Percentiles rank a stretch among this genome's conserved stretches.
phyloP scores from a whole-genome alignment of 129 eudicot genomes.

The Rutidosis leptorrhynchoides region DNA sequence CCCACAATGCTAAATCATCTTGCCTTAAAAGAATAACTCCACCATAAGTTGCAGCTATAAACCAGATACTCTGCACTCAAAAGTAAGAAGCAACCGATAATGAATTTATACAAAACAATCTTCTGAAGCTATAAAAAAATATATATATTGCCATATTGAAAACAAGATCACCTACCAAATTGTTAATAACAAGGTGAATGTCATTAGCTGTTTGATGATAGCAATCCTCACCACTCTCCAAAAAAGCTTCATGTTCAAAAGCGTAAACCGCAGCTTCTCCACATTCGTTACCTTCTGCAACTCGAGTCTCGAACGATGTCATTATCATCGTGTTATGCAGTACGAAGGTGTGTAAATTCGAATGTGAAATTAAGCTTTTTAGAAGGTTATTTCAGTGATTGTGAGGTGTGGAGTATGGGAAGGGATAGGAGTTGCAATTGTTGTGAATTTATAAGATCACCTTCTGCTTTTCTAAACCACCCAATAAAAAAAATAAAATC shows the following conservation, averaged over 20 bases:
- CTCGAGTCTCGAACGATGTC: slow-evolving; percentile 13
- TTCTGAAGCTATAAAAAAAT: not conserved
- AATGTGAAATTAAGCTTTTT: not conserved
- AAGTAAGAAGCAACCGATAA: not conserved
- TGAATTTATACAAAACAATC: not conserved
- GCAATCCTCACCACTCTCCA: slow-evolving; percentile 24
- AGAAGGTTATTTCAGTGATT: not conserved
- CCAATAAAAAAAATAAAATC: not conserved
- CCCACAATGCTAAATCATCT: slow-evolving; percentile 72
- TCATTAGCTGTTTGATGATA: slow-evolving; percentile 21
- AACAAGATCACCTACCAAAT: slow-evolving; percentile 42
- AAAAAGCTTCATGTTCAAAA: slow-evolving; percentile 42
- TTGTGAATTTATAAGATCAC: slow-evolving; percentile 22
- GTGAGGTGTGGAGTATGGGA: not conserved
- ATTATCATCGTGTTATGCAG: slow-evolving; percentile 11
- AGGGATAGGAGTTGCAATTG: not conserved
- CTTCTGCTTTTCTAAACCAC: slow-evolving; percentile 16
- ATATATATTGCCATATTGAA: not conserved
- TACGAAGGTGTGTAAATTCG: not conserved
- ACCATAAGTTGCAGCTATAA: slow-evolving; percentile 37
- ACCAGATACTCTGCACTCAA: slow-evolving; percentile 76
- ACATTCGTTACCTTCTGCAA: slow-evolving; percentile 17
- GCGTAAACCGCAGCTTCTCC: not conserved
- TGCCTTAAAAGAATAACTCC: slow-evolving; percentile 57
- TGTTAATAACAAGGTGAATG: slow-evolving; percentile 47